phyloP scores from a whole-genome alignment of 441 rosid genomes.

The Pelargonium cotyledonis region DNA sequence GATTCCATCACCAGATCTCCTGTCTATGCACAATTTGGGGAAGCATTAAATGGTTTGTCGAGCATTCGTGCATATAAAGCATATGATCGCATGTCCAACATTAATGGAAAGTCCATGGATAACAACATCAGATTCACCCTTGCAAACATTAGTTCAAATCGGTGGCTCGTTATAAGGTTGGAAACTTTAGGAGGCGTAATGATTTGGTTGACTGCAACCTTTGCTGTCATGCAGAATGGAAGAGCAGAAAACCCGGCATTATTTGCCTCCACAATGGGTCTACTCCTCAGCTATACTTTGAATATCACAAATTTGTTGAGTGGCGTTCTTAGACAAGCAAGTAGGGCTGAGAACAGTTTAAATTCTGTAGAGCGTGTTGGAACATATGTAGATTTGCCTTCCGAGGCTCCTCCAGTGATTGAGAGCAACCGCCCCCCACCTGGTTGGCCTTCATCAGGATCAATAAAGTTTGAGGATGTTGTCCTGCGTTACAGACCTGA shows the following conservation, averaged over 20 bases:
- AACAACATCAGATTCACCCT: constrained; percentile 76
- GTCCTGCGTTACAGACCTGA: constrained; percentile 82
- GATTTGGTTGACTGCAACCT: constrained; percentile 93
- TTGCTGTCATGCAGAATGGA: constrained; percentile 87
- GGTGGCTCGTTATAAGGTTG: constrained; percentile 91
- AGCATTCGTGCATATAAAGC: constrained; percentile 90
- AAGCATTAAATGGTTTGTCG: constrained; percentile 79
- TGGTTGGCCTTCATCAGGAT: constrained; percentile 91
- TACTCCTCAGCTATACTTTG: constrained; percentile 85
- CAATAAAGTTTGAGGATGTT: constrained; percentile 74
- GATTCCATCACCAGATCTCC: constrained; percentile 87
- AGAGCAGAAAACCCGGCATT: constrained; percentile 64
- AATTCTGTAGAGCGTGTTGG: constrained; percentile 91
- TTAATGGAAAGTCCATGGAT: constrained; percentile 83
- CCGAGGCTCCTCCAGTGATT: constrained; percentile 70
- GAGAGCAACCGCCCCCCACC: constrained; percentile 81
- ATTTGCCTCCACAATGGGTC: constrained; percentile 91
- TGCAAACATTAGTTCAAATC: constrained; percentile 63
- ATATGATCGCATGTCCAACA: constrained; percentile 76
- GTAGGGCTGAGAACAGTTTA: constrained; percentile 84
- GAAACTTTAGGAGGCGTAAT: constrained; percentile 84
- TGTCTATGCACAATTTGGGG: constrained; percentile 90
- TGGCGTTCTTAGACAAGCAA: constrained; percentile 75
- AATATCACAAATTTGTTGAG: constrained; percentile 73
- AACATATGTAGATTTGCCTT: constrained; percentile 67